phyloP scores from a whole-genome alignment of 2,329 filamentous ascomycete species.

The Fusarium denticulatum region DNA sequence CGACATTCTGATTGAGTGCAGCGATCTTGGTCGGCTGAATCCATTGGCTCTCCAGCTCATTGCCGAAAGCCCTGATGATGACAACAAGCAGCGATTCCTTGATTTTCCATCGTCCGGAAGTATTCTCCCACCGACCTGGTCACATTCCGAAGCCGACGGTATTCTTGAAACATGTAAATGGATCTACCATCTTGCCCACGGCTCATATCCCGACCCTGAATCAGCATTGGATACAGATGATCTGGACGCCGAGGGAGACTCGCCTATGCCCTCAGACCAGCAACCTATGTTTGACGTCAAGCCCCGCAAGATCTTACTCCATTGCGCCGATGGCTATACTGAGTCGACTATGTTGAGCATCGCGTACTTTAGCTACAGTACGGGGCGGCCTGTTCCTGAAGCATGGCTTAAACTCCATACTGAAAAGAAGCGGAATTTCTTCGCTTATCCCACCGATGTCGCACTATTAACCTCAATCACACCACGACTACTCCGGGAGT shows the following conservation, averaged over 20 bases:
- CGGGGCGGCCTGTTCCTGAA: conserved; percentile 80
- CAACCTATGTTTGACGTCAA: conserved; percentile 39
- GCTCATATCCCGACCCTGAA: conserved; percentile 56
- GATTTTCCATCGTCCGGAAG: conserved; percentile 97
- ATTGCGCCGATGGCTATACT: conserved; percentile 96
- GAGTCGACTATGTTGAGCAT: conserved; percentile 90
- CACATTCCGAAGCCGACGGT: conserved; percentile 82
- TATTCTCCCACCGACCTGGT: conserved; percentile 85
- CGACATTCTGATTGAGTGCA: conserved; percentile 89
- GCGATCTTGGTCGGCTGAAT: conserved; percentile 82
- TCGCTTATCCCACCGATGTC: conserved; percentile 93
- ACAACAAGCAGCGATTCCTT: conserved; percentile 47
- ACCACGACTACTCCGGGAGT: conserved; percentile 76
- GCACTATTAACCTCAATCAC: conserved; percentile 81
- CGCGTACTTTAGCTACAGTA: conserved; percentile 93
- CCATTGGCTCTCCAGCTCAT: conserved; percentile 71
- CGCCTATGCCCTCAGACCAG: conserved; percentile 36
- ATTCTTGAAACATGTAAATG: conserved; percentile 88
- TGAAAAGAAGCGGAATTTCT: conserved; percentile 87
- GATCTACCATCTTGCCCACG: conserved; percentile 86
- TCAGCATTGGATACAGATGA: conserved; percentile 46
- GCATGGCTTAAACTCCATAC: conserved; percentile 90
- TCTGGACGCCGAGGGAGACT: conserved; percentile 47
- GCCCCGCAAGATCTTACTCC: conserved; percentile 81
- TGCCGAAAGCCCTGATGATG: conserved; percentile 63